These are phyloP conservation scores for Podosphaera fusca DNA, from an alignment of 2,329 filamentous ascomycete species.

Conservation along the genomic window DNA sequence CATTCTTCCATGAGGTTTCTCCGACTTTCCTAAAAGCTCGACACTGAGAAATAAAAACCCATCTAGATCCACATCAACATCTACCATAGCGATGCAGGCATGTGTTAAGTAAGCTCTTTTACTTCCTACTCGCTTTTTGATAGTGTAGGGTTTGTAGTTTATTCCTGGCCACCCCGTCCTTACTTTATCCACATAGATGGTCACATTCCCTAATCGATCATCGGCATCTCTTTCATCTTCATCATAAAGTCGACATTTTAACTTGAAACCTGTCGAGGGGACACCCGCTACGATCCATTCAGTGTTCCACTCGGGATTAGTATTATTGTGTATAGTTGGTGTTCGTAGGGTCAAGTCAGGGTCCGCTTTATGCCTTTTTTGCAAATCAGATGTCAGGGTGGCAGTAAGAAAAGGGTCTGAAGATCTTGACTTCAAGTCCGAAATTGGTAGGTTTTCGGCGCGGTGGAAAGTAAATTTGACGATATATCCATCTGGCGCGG, in stretches of 20 bases:
- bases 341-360: conserved; percentile 53
- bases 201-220: conserved; percentile 71
- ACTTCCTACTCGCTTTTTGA: conserved; percentile 68
- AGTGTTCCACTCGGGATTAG: conserved; percentile 59
- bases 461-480: conserved; percentile 65
- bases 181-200: conserved; percentile 38
- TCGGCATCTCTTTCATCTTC: conserved; percentile 73
- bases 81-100: conserved; percentile 39
- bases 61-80: conserved; percentile 38
- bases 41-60: conserved; percentile 52
- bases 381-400: conserved; percentile 43
- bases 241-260: conserved; percentile 76
- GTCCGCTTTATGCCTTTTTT: conserved; percentile 66
- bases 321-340: conserved; percentile 46
- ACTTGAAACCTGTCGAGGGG: conserved; percentile 52
- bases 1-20: conserved; percentile 41
- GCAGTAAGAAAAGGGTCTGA: conserved; percentile 68
- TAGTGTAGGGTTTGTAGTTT: conserved; percentile 36
- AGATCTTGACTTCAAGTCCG: conserved; percentile 53
- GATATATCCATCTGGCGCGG: conserved; percentile 57
- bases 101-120: conserved; percentile 67
- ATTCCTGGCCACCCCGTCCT: conserved; percentile 46
- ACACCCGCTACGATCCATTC: conserved; percentile 80
- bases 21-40: conserved; percentile 53
- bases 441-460: conserved; percentile 59